A percentile compares a stretch with the other conserved stretches of the same genome.
phyloP scores from a whole-genome alignment of 2,329 filamentous ascomycete species.

The Boeremia exigua region DNA sequence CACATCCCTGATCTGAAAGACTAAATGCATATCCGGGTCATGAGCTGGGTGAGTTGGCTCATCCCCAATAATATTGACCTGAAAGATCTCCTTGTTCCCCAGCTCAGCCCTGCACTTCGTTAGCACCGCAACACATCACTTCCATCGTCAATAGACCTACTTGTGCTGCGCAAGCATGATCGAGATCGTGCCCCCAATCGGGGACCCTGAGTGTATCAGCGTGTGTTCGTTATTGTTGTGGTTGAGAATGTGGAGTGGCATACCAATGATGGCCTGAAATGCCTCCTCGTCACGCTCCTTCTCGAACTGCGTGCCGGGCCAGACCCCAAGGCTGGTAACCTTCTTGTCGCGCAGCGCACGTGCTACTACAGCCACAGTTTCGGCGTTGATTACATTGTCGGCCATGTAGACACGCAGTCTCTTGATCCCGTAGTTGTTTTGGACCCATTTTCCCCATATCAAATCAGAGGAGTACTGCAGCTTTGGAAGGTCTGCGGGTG shows the following conservation, averaged over 20 bases:
- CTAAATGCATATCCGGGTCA: slow-evolving; percentile 14
- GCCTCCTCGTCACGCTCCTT: slow-evolving; percentile 19
- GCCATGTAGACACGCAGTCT: slow-evolving; percentile 27
- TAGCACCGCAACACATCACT: not conserved
- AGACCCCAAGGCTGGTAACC: slow-evolving; percentile 5
- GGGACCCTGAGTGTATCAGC: slow-evolving; percentile 16
- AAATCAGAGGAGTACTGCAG: slow-evolving; percentile 26
- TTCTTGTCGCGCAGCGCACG: slow-evolving; percentile 21
- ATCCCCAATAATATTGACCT: slow-evolving; percentile 20
- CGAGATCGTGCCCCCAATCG: slow-evolving; percentile 25
- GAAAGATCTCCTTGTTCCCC: slow-evolving; percentile 24
- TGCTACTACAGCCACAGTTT: slow-evolving; percentile 21
- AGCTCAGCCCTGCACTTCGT: slow-evolving; percentile 9
- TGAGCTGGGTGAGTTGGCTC: not conserved
- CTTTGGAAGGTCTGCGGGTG: slow-evolving; percentile 26
- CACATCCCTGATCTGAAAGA: slow-evolving; percentile 25
- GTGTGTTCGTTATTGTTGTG: not conserved
- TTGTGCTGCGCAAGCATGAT: slow-evolving; percentile 25
- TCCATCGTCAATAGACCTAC: not conserved
- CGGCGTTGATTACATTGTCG: slow-evolving; percentile 20
- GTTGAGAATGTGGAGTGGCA: not conserved
- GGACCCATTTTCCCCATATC: slow-evolving; percentile 31
- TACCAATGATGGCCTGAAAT: slow-evolving; percentile 30
- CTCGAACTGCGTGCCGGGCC: slow-evolving; percentile 28
- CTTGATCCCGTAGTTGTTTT: slow-evolving; percentile 21